These are phyloP conservation scores for Beauveria scarabaeidicola DNA, from an alignment of 2,329 filamentous ascomycete genomes.

Conservation along the genomic window DNA sequence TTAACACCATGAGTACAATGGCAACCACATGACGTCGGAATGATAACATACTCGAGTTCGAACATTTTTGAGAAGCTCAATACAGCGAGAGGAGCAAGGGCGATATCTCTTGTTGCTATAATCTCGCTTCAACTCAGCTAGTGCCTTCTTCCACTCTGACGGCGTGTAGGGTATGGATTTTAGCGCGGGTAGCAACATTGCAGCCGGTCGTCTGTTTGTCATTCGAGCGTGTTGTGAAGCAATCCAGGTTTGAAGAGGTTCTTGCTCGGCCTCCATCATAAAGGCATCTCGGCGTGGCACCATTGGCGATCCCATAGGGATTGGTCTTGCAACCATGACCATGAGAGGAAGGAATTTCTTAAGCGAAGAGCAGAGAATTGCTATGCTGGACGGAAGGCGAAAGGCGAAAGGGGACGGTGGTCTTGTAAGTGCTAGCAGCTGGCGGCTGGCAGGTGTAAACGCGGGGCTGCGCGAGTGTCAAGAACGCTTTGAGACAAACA, in stretches of 20 bases:
- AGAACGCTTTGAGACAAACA: background rate
- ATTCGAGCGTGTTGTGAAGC: constrained; percentile 1
- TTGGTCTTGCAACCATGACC: background rate
- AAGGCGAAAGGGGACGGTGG: background rate
- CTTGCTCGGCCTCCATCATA: background rate
- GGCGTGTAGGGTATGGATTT: constrained; percentile 33
- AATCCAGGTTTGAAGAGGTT: constrained; percentile 7
- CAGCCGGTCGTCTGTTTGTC: constrained; percentile 10
- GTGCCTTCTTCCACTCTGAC: constrained; percentile 42
- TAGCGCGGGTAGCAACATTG: constrained; percentile 16
- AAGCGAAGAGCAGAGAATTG: background rate
- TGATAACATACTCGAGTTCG: constrained; percentile 33
- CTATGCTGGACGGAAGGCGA: background rate
- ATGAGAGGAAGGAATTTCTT: background rate
- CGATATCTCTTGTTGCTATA: constrained; percentile 43
- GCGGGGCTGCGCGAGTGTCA: background rate
- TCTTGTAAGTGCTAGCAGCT: constrained; percentile 5
- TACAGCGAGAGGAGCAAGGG: constrained; percentile 44
- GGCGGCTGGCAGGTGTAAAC: background rate
- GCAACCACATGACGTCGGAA: background rate
- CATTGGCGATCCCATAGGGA: background rate
- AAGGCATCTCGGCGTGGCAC: background rate
- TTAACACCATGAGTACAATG: background rate
- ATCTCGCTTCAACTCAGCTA: constrained; percentile 46
- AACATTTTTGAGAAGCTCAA: constrained; percentile 42